Conservation (phyloP, 164 flowering plant species). For the Nymphaea thermarum region DNA sequence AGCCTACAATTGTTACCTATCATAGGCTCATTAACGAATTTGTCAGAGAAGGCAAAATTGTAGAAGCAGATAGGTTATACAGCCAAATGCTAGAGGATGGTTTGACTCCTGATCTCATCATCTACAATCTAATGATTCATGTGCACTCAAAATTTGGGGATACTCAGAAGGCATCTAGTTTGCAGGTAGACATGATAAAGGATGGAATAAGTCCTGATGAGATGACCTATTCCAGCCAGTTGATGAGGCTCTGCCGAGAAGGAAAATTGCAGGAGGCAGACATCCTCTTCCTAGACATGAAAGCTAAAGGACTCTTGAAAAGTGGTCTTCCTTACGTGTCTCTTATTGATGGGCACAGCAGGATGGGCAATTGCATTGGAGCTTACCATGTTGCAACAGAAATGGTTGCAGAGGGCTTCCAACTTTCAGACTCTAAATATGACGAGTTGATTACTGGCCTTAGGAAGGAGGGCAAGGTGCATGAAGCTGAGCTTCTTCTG, state of each 20-base stretch:
- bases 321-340: slow-evolving; percentile 39
- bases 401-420: slow-evolving; percentile 41
- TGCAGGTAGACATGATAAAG: slow-evolving; percentile 35
- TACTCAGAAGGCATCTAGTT: slow-evolving; percentile 28
- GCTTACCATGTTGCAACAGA: slow-evolving; percentile 55
- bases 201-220: slow-evolving; percentile 32
- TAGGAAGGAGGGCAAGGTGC: slow-evolving; percentile 28
- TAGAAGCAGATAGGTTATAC: slow-evolving; percentile 28
- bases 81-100: slow-evolving; percentile 37
- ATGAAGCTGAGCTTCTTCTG: slow-evolving; percentile 34
- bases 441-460: slow-evolving; percentile 43
- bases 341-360: slow-evolving; percentile 42
- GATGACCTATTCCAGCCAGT: slow-evolving; percentile 49
- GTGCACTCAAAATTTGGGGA: slow-evolving; percentile 36
- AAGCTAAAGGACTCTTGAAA: slow-evolving; percentile 28
- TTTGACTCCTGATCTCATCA: slow-evolving; percentile 32
- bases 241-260: slow-evolving; percentile 30
- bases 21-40: slow-evolving; percentile 33
- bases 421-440: slow-evolving; percentile 16
- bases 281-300: slow-evolving; percentile 42
- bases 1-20: slow-evolving; percentile 46
- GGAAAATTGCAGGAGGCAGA: slow-evolving; percentile 31
- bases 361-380: slow-evolving; percentile 27
- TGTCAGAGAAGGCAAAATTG: slow-evolving; percentile 20
- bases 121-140: slow-evolving; percentile 49